Evolutionary conservation across 192 early-diverging fungal species (phyloP).

Genomic region (Rhizophagus sp.): DNA sequence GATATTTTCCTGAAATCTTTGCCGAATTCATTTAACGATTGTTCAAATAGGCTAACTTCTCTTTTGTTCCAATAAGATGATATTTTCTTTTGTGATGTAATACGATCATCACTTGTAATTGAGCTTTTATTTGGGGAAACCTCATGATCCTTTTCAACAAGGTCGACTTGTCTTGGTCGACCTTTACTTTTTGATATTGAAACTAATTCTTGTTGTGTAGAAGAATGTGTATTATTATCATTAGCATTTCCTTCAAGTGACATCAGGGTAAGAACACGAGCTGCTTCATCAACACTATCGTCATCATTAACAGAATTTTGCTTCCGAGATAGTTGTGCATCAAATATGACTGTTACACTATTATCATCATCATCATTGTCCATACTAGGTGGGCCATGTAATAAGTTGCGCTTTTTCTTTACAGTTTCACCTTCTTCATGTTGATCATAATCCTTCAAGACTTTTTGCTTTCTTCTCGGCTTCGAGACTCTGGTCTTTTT

Average conservation of each 20-base stretch:
- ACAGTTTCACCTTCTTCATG: neutral
- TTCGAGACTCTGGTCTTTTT: neutral
- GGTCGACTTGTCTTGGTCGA: neutral
- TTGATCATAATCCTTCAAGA: neutral
- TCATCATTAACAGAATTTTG: neutral
- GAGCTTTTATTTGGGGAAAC: neutral
- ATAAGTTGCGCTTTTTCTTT: neutral
- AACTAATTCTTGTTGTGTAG: neutral
- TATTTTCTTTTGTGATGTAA: neutral
- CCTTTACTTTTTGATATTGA: neutral
- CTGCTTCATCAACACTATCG: neutral
- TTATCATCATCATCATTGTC: neutral
- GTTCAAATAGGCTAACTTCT: neutral
- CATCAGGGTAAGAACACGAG: neutral
- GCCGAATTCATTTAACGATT: neutral
- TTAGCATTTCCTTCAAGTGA: neutral
- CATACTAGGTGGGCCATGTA: neutral
- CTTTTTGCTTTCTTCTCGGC: neutral
- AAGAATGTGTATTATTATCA: neutral
- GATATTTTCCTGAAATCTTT: neutral
- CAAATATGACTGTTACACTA: neutral
- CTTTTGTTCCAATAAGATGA: constrained; percentile 13
- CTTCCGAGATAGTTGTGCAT: neutral
- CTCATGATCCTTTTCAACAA: neutral
- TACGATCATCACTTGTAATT: neutral